Conservation (phyloP, 192 early-diverging fungal species). For the Glomus cerebriforme region DNA sequence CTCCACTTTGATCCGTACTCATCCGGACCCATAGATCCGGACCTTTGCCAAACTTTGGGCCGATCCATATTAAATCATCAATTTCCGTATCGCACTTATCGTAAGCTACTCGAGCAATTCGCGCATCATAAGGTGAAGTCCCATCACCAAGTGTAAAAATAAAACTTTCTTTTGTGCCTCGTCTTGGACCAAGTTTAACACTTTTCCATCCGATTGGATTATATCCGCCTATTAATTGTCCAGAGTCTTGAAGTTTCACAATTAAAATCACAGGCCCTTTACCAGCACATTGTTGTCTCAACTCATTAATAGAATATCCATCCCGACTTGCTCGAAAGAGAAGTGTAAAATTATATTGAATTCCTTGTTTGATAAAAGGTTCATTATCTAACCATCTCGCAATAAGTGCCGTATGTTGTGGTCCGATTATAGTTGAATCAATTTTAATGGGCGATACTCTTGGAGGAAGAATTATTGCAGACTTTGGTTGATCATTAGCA, state of each 20-base stretch:
- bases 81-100: background rate
- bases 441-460: background rate
- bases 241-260: background rate
- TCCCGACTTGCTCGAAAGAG: constrained; percentile 6
- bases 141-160: constrained; percentile 14
- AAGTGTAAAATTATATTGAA: background rate
- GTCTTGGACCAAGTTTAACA: background rate
- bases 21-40: constrained; percentile 9
- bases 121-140: background rate
- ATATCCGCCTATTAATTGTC: constrained; percentile 13
- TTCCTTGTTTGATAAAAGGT: background rate
- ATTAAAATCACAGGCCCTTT: background rate
- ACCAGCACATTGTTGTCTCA: background rate
- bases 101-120: background rate
- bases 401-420: background rate
- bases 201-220: constrained; percentile 8
- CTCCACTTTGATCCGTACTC: background rate
- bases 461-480: background rate
- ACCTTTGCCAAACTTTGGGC: background rate
- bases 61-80: background rate
- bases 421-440: constrained; percentile 9
- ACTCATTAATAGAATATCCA: background rate
- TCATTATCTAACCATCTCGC: constrained; percentile 4
- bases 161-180: constrained; percentile 11
- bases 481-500: background rate